Conservation (phyloP, 2,329 filamentous ascomycete genomes). For the Plenodomus tracheiphilus region DNA sequence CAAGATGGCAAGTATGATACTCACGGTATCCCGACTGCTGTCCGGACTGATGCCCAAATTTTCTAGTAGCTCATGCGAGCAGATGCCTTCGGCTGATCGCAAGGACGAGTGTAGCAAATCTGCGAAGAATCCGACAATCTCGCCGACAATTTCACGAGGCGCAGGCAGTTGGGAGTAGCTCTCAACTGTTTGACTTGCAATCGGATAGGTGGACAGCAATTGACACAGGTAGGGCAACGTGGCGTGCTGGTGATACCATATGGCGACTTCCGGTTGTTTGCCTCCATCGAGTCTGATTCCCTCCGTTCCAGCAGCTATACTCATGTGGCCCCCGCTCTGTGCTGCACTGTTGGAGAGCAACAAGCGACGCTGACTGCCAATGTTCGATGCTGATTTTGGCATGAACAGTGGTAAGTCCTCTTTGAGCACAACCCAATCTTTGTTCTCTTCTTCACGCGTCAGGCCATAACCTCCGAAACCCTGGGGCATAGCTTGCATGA, state of each 20-base stretch:
- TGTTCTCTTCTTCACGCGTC: constrained; percentile 82
- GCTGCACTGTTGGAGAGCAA: constrained; percentile 16
- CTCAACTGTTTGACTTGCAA: constrained; percentile 56
- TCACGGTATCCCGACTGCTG: constrained; percentile 72
- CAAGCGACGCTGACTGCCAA: constrained; percentile 29
- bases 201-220: constrained; percentile 69
- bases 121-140: constrained; percentile 74
- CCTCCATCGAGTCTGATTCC: constrained; percentile 75
- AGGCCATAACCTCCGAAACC: constrained; percentile 76
- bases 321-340: constrained; percentile 52
- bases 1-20: constrained; percentile 81
- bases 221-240: constrained; percentile 78
- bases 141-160: constrained; percentile 65
- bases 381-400: constrained; percentile 17
- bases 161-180: constrained; percentile 53
- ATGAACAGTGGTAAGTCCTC: constrained; percentile 66
- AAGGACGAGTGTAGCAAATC: constrained; percentile 61
- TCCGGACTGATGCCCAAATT: constrained; percentile 46
- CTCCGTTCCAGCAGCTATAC: constrained; percentile 66
- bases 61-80: constrained; percentile 34
- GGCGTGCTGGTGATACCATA: constrained; percentile 77
- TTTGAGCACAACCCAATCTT: constrained; percentile 73
- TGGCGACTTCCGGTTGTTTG: constrained; percentile 71
- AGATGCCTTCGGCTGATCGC: constrained; percentile 30
- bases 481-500: constrained; percentile 76